phyloP scores from a whole-genome alignment of 768 basidiomycete genomes.

The Lentinula sp. region DNA sequence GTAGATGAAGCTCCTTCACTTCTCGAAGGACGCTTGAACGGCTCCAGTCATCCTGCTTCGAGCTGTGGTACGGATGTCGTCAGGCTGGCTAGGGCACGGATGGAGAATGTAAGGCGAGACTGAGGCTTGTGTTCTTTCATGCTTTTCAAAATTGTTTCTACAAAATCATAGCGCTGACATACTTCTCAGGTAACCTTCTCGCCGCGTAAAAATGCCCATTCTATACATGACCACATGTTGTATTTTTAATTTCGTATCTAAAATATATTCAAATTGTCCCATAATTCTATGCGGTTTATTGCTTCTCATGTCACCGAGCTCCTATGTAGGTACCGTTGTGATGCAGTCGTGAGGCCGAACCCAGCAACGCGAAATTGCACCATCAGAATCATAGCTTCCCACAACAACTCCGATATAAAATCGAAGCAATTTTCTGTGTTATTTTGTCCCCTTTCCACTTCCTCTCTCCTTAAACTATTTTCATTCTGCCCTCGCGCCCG shows the following conservation, averaged over 20 bases:
- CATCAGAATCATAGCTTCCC: not conserved
- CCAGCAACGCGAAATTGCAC: not conserved
- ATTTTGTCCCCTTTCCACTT: not conserved
- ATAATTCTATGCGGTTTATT: too few relatives aligned
- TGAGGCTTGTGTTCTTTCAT: constrained; percentile 23
- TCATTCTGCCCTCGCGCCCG: not conserved
- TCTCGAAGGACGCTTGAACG: constrained; percentile 20
- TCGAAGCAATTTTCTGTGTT: not conserved
- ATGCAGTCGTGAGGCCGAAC: not conserved
- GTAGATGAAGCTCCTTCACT: constrained; percentile 26
- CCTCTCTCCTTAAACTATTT: not conserved
- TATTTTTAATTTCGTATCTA: too few relatives aligned
- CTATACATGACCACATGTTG: too few relatives aligned
- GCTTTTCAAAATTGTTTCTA: not conserved
- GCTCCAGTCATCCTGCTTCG: constrained; percentile 13
- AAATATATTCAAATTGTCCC: too few relatives aligned
- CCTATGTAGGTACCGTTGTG: too few relatives aligned
- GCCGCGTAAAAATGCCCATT: too few relatives aligned
- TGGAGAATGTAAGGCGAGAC: constrained; percentile 89
- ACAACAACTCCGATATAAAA: not conserved
- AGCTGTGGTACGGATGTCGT: constrained; percentile 13
- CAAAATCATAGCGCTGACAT: not conserved
- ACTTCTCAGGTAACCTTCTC: too few relatives aligned
- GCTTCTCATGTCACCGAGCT: too few relatives aligned
- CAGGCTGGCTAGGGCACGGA: constrained; percentile 50